A percentile compares a stretch with the other conserved stretches of the same genome.
Conservation (phyloP, 495 filamentous ascomycete genomes). For the Xylaria telfairii region DNA sequence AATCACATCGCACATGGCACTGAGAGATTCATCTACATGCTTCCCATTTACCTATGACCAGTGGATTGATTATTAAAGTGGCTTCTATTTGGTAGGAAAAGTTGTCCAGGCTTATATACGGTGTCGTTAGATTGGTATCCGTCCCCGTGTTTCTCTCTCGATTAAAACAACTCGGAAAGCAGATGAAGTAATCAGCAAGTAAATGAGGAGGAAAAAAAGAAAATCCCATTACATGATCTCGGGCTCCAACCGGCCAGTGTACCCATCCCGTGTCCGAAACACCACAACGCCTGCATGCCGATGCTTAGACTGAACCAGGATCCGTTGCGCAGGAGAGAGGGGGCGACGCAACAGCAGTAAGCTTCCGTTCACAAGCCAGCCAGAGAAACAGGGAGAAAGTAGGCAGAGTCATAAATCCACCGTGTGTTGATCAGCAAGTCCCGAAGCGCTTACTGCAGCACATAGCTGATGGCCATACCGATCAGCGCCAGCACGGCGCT, state of each 20-base stretch:
- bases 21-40: not conserved
- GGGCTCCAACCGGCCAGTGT: not conserved
- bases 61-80: not conserved
- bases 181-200: not conserved
- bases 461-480: constrained; percentile 24
- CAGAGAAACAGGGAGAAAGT: not conserved
- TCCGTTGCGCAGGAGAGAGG: not conserved
- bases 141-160: not conserved
- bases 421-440: not conserved
- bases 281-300: constrained; percentile 4
- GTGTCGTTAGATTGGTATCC: not conserved
- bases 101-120: not conserved
- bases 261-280: not conserved
- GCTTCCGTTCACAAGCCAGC: not conserved
- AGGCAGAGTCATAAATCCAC: not conserved
- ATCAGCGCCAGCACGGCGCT: constrained; percentile 32
- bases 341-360: not conserved
- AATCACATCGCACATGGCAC: not conserved
- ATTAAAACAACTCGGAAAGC: not conserved
- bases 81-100: not conserved
- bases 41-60: not conserved
- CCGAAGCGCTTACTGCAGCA: constrained; percentile 25
- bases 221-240: not conserved
- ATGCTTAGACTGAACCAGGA: not conserved
- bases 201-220: not conserved